A percentile compares a stretch with the other conserved stretches of the same genome.
phyloP scores from a whole-genome alignment of 148 eudicot species.

The Nepenthes mirabilis region DNA sequence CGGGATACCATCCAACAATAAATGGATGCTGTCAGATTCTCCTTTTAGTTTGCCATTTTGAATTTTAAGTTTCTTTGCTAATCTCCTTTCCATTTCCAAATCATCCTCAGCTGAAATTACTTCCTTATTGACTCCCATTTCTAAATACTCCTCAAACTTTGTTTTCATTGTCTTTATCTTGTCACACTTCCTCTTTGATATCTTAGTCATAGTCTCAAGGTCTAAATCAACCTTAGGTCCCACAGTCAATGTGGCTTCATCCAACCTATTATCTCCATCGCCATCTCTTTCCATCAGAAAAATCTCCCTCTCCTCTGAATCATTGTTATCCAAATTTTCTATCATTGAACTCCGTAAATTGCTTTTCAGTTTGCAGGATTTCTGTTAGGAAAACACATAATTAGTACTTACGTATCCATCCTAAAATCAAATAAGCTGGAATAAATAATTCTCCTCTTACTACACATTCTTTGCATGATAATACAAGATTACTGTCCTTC shows the following conservation, averaged over 20 bases:
- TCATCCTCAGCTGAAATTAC: slow-evolving; percentile 41
- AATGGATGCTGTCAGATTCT: slow-evolving; percentile 44
- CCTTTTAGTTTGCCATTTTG: slow-evolving; percentile 50
- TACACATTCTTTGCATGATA: too few species aligned
- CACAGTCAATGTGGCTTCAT: slow-evolving; percentile 4
- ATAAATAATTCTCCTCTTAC: background rate
- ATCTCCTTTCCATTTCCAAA: slow-evolving; percentile 49
- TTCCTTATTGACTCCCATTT: slow-evolving; percentile 23
- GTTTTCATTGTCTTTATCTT: slow-evolving; percentile 33
- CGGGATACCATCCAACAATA: slow-evolving; percentile 49
- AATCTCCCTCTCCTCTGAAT: slow-evolving; percentile 4
- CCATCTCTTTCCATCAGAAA: slow-evolving; percentile 6
- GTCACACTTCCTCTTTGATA: slow-evolving; percentile 6
- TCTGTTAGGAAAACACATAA: slow-evolving; percentile 11
- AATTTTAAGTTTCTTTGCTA: slow-evolving; percentile 68
- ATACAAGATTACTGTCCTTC: too few species aligned
- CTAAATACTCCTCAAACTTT: slow-evolving; percentile 61
- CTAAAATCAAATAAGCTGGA: background rate
- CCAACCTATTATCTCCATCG: slow-evolving; percentile 8
- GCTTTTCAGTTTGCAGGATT: slow-evolving; percentile 22
- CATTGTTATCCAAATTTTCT: background rate
- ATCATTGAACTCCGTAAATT: background rate
- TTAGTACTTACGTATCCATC: background rate
- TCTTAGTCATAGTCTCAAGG: slow-evolving; percentile 7
- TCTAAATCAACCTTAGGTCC: slow-evolving; percentile 7